These are phyloP conservation scores for Stellera chamaejasme DNA, from an alignment of 345 rosid genomes.

Conservation along the genomic window DNA sequence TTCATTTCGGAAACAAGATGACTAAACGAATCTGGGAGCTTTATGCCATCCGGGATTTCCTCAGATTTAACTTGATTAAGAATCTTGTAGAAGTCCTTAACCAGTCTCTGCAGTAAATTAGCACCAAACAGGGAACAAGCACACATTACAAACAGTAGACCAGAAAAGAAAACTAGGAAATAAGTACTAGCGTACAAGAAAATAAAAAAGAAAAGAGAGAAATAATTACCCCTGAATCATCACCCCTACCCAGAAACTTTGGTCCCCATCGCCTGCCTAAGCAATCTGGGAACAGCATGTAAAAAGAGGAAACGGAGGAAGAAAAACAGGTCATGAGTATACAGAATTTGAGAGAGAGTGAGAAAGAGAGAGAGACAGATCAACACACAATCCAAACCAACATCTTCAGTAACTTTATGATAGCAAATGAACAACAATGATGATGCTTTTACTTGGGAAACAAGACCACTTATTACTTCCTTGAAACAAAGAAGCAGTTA, in stretches of 20 bases:
- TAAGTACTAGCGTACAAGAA: background rate
- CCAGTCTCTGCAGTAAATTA: constrained; percentile 61
- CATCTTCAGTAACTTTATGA: too few species aligned
- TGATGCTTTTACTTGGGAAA: too few species aligned
- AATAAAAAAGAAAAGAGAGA: background rate
- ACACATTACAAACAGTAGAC: constrained; percentile 13
- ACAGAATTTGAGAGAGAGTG: constrained; percentile 3
- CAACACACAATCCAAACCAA: background rate
- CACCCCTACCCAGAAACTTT: constrained; percentile 79
- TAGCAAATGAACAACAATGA: too few species aligned
- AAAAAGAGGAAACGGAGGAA: constrained; percentile 12
- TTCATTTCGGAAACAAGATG: constrained; percentile 89
- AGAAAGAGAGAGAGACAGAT: constrained; percentile 2
- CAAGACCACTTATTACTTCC: too few species aligned
- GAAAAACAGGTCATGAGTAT: constrained; percentile 9
- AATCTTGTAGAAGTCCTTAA: constrained; percentile 78
- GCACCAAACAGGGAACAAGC: constrained; percentile 17
- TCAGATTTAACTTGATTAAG: constrained; percentile 72
- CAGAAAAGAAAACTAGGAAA: background rate
- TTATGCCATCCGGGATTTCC: constrained; percentile 77
- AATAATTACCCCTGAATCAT: constrained; percentile 81
- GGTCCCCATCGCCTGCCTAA: constrained; percentile 99
- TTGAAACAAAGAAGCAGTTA: too few species aligned
- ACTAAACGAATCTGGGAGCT: constrained; percentile 77
- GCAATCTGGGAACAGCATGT: constrained; percentile 59